Base-by-base conservation (phyloP, 192 early-diverging fungal species). In the Backusella tarrabulga region DNA sequence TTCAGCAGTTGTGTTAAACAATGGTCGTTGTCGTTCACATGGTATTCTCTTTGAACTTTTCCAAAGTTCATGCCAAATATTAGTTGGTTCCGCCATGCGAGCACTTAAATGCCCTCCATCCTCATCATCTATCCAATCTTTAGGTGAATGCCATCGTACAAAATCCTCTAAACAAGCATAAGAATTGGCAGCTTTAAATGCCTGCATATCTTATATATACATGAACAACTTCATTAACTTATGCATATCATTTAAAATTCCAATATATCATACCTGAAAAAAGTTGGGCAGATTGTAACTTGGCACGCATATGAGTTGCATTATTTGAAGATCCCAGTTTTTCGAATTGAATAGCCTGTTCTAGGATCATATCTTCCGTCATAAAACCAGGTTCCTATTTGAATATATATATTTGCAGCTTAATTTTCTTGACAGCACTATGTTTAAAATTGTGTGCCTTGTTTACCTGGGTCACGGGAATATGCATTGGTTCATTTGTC, bases 101-200 rank as follows among this genome's bases (percentile, higher is more conserved):
- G 83, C 80, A 74, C 94, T 96, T 73, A 98, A 79, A 29, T 77
- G 54, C 29, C 84, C 86, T 63, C 56, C 75, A 11, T 82, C 81
- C 34, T 85, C 85, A 8, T 85, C 85, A 7, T 90, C 91, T 21
- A 92, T 86, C 95, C 95, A 98, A 81, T 98, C 96, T 68, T 93
- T 90, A n/a, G 96, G 96, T 7, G 96, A 97, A 80, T 96, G 93
- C 96, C 96, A 98, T 56, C 96, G 89, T 21, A 98, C 92, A 88
- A 98, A 98, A 67, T 98, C 96, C 8, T 92, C 94, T 38, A 98
- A 73, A 1, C 77, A 77, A 67, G 89, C 88, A 14, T 87, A 84
- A 0, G 96, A 94, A 77, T 98, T 98, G 9, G 96, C 96, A 4
- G 96, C 96, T 77, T 98, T 98, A 83, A 98, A 98, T 17, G 95